Evolutionary conservation across 2,329 filamentous ascomycete genomes (phyloP).

Genomic region (Colletotrichum acutatum): DNA sequence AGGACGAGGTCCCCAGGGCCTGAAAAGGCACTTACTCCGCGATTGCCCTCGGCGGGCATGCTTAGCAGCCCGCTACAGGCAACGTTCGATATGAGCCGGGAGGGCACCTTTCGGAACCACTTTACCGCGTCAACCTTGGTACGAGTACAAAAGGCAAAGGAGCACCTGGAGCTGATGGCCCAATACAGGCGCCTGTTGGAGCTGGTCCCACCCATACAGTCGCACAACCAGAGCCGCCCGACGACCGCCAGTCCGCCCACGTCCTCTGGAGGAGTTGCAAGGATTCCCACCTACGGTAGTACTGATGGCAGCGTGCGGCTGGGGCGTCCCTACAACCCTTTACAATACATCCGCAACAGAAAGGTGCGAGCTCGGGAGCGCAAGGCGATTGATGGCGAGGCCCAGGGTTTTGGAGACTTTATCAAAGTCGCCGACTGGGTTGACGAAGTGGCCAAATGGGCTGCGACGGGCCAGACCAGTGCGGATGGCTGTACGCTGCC

Average conservation of each 20-base stretch:
- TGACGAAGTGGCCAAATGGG: constrained; percentile 69
- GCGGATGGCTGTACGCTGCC: constrained; percentile 54
- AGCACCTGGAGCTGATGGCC: constrained; percentile 85
- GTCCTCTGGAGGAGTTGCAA: constrained; percentile 51
- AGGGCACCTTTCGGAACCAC: constrained; percentile 66
- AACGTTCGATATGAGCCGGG: constrained; percentile 55
- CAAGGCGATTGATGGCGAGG: constrained; percentile 77
- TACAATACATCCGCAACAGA: constrained; percentile 92
- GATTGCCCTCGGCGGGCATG: constrained; percentile 53
- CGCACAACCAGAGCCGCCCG: constrained; percentile 46
- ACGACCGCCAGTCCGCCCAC: constrained; percentile 54
- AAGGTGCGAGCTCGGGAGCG: constrained; percentile 85
- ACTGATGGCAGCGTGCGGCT: constrained; percentile 52
- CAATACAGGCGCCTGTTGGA: constrained; percentile 87
- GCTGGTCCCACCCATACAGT: constrained; percentile 78
- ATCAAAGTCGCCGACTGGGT: constrained; percentile 81
- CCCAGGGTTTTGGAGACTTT: constrained; percentile 81
- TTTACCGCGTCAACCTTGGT: constrained; percentile 85
- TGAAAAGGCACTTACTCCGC: constrained; percentile 53
- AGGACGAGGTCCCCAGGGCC: constrained; percentile 70
- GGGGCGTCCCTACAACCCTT: constrained; percentile 85
- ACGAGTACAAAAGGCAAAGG: constrained; percentile 85
- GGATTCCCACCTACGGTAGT: constrained; percentile 40
- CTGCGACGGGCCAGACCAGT: constrained; percentile 48
- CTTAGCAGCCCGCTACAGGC: constrained; percentile 59